These are phyloP conservation scores for Crotalaria pallida DNA, from an alignment of 306 rosid species.

Conservation along the genomic window DNA sequence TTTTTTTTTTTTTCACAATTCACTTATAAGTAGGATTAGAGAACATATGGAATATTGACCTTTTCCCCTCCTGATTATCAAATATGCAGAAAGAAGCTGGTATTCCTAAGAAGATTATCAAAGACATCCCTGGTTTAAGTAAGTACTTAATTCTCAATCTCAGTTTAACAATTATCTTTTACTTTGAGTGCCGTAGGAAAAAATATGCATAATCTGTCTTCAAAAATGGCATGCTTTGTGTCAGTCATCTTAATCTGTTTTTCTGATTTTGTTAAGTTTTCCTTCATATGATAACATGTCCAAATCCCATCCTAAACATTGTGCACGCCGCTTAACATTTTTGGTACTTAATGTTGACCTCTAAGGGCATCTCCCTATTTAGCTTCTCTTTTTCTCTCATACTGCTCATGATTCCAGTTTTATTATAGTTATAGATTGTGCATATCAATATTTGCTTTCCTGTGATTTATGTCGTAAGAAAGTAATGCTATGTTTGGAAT, in stretches of 20 bases:
- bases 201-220: conserved; percentile 17
- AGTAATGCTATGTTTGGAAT: neutral
- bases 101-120: conserved; percentile 56
- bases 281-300: neutral
- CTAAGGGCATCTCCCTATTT: neutral
- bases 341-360: neutral
- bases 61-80: neutral
- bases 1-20: neutral
- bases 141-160: conserved; percentile 34
- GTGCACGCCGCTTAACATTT: neutral
- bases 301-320: neutral
- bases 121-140: conserved; percentile 94
- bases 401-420: neutral
- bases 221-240: neutral
- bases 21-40: neutral
- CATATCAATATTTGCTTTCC: neutral
- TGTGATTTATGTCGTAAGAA: neutral
- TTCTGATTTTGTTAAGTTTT: neutral
- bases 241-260: neutral
- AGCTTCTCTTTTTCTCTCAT: neutral
- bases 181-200: conserved; percentile 3
- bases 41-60: conserved; percentile 5
- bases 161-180: conserved; percentile 13
- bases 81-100: conserved; percentile 86
- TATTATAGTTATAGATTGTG: neutral